Conservation (phyloP, 805 yeast genomes). For the Zygotorulaspora florentina region DNA sequence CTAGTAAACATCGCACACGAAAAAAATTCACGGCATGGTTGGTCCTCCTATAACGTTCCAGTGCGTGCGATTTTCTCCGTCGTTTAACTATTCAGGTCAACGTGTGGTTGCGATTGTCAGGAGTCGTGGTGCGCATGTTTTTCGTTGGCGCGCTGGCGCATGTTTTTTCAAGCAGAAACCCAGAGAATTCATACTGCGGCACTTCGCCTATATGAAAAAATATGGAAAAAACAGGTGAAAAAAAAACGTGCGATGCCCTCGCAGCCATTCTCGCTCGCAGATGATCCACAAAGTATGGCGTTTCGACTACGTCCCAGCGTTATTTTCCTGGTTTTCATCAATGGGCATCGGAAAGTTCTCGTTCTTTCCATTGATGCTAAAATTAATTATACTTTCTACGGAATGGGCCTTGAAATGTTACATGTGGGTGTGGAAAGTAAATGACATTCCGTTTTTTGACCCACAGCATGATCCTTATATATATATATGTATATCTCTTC, state of each 20-base stretch:
- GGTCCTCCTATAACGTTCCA: no score
- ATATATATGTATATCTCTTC: neutral
- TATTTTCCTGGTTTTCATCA: neutral
- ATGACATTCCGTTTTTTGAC: neutral
- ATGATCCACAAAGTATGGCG: neutral
- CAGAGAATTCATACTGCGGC: neutral
- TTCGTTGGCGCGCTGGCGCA: neutral
- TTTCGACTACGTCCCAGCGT: neutral
- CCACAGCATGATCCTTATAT: neutral
- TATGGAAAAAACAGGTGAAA: neutral
- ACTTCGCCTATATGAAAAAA: neutral
- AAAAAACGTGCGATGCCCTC: neutral
- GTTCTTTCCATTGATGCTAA: conserved; percentile 1
- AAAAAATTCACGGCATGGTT: no score
- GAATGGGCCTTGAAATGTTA: neutral
- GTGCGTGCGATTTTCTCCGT: no score
- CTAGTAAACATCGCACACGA: no score
- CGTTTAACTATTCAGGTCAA: no score
- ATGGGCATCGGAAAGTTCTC: conserved; percentile 2
- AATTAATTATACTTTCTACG: neutral
- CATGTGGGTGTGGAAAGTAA: neutral
- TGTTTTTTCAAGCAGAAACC: neutral
- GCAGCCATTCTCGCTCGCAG: neutral
- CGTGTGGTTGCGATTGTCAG: no score
- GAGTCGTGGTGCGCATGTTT: no score